Percentiles rank a stretch among this genome's conserved stretches.
phyloP scores from a whole-genome alignment of 768 basidiomycete genomes.

The Rhizopogon vinicolor region DNA sequence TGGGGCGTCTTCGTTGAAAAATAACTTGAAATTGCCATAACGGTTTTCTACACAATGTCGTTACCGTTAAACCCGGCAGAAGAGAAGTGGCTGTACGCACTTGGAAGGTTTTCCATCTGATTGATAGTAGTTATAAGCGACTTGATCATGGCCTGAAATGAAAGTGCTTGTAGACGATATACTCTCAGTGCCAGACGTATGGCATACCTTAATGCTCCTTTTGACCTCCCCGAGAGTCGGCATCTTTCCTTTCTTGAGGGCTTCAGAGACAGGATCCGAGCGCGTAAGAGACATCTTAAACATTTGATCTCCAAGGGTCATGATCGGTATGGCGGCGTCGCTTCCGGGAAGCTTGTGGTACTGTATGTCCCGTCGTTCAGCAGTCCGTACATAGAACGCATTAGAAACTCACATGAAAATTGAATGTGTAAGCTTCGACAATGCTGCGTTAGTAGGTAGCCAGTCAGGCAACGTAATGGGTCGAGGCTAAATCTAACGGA shows the following conservation, averaged over 20 bases:
- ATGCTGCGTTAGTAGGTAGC: conserved; percentile 43
- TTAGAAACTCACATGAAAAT: conserved; percentile 55
- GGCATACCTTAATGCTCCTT: conserved; percentile 65
- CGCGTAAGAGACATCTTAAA: conserved; percentile 44
- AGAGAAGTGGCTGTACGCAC: conserved; percentile 35
- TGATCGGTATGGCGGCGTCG: conserved; percentile 55
- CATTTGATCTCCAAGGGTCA: conserved; percentile 64
- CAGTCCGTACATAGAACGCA: not conserved
- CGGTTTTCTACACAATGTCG: conserved; percentile 51
- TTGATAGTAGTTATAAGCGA: conserved; percentile 74
- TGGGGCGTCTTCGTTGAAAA: conserved; percentile 77
- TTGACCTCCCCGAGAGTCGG: conserved; percentile 83
- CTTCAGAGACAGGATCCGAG: conserved; percentile 56
- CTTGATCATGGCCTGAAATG: conserved; percentile 68
- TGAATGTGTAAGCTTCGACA: conserved; percentile 85
- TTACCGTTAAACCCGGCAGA: conserved; percentile 1
- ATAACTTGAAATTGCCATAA: conserved; percentile 85
- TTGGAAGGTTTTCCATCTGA: conserved; percentile 75
- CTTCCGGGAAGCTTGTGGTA: conserved; percentile 67
- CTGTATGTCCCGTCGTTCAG: conserved; percentile 29
- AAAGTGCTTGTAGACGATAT: not conserved
- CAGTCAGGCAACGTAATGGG: conserved; percentile 6
- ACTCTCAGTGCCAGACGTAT: not conserved
- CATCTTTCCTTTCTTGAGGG: conserved; percentile 51
- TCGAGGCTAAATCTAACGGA: conserved; percentile 25